Percentiles rank a stretch among this genome's conserved stretches.
These are phyloP conservation scores for Boletus sp. DNA, from an alignment of 768 basidiomycete species.

Conservation along the genomic window DNA sequence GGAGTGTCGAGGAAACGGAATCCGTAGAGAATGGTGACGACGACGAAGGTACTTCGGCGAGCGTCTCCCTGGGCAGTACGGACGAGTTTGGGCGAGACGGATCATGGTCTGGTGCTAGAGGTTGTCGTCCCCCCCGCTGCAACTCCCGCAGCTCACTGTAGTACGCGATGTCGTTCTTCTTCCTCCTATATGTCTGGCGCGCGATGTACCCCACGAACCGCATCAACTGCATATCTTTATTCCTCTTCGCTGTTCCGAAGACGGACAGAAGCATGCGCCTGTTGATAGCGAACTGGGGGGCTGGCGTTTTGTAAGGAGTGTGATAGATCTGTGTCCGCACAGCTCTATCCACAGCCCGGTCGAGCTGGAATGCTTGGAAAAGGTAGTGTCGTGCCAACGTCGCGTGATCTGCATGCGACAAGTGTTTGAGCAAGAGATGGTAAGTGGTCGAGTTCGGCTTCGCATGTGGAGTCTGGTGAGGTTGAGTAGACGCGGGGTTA, in stretches of 20 bases:
- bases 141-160: conserved; percentile 36
- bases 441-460: conserved; percentile 68
- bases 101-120: conserved; percentile 22
- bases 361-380: conserved; percentile 48
- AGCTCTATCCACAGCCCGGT: conserved; percentile 35
- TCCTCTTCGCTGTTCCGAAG: conserved; percentile 55
- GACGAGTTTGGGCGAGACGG: conserved; percentile 8
- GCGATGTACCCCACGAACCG: conserved; percentile 55
- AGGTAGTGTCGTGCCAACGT: conserved; percentile 68
- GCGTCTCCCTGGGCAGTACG: neutral
- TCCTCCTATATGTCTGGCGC: conserved; percentile 45
- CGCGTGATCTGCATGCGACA: conserved; percentile 47
- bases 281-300: conserved; percentile 58
- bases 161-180: conserved; percentile 46
- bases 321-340: conserved; percentile 35
- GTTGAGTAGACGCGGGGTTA: conserved; percentile 37
- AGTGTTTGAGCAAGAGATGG: conserved; percentile 56
- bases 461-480: conserved; percentile 42
- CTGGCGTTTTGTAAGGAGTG: conserved; percentile 33
- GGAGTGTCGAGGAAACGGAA: conserved; percentile 31
- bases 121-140: conserved; percentile 22
- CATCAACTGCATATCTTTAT: conserved; percentile 58
- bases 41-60: neutral
- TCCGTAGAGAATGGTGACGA: neutral
- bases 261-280: conserved; percentile 55